Evolutionary conservation across 2,329 filamentous ascomycete genomes (phyloP).

Genomic region (Fusarium albidum): DNA sequence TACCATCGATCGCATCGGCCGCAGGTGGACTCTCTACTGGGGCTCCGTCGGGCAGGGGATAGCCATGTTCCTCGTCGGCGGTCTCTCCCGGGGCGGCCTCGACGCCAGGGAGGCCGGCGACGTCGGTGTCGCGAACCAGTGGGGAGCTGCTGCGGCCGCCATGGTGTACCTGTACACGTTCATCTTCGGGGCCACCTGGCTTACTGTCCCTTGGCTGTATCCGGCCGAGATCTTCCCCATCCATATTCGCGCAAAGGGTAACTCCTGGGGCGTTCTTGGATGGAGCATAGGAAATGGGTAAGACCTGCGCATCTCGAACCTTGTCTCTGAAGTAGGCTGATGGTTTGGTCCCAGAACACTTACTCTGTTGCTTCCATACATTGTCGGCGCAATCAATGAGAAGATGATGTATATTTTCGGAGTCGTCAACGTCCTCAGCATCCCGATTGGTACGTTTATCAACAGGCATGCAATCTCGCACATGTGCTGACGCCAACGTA

Average conservation of each 20-base stretch:
- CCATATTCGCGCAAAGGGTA: slow-evolving; percentile 40
- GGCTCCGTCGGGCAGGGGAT: slow-evolving; percentile 43
- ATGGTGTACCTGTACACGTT: slow-evolving; percentile 44
- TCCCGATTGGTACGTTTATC: not conserved
- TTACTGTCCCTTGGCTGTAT: slow-evolving; percentile 43
- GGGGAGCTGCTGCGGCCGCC: slow-evolving; percentile 42
- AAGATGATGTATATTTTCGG: not conserved
- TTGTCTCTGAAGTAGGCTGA: too few species aligned
- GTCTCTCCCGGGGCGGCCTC: slow-evolving; percentile 27
- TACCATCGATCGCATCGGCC: slow-evolving; percentile 48
- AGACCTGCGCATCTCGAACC: too few species aligned
- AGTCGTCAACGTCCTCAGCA: not conserved
- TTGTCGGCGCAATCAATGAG: not conserved
- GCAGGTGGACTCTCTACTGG: slow-evolving; percentile 46
- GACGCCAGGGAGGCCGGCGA: slow-evolving; percentile 16
- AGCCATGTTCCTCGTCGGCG: slow-evolving; percentile 42
- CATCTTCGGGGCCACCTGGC: slow-evolving; percentile 43
- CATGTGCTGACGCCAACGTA: slow-evolving; percentile 29
- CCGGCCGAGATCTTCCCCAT: slow-evolving; percentile 44
- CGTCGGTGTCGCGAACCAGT: slow-evolving; percentile 28
- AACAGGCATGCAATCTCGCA: too few species aligned
- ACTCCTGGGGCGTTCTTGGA: slow-evolving; percentile 41
- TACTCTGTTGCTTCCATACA: slow-evolving; percentile 29
- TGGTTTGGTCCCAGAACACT: slow-evolving; percentile 5
- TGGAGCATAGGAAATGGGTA: slow-evolving; percentile 31